Evolutionary conservation across 1,284 basidiomycete species (phyloP).

Genomic region (Pascua sp.): DNA sequence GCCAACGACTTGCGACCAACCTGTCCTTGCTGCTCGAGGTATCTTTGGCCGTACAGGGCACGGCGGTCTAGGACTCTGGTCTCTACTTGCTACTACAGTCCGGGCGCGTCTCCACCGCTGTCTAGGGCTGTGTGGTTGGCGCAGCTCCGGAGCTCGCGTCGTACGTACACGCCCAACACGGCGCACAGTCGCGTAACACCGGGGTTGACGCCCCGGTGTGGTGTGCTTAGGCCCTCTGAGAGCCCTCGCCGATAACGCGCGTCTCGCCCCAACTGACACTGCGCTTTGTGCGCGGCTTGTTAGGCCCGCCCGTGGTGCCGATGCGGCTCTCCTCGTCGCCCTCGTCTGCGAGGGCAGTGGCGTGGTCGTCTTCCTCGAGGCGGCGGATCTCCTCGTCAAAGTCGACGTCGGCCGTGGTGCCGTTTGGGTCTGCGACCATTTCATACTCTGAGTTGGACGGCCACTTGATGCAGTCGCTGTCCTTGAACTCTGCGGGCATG

Average conservation of each 20-base stretch:
- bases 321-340: slow-evolving; percentile 28
- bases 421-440: slow-evolving; percentile 22
- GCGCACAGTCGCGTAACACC: no score
- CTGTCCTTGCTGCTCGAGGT: no score
- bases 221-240: not conserved
- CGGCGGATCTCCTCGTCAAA: slow-evolving; percentile 49
- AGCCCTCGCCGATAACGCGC: slow-evolving; percentile 39
- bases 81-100: no score
- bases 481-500: slow-evolving; percentile 73
- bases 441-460: slow-evolving; percentile 32
- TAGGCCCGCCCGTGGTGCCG: slow-evolving; percentile 1
- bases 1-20: no score
- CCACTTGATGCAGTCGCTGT: slow-evolving; percentile 56
- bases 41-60: no score
- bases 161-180: no score
- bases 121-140: no score
- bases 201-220: no score
- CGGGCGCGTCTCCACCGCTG: no score
- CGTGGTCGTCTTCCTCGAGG: slow-evolving; percentile 31
- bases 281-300: slow-evolving; percentile 24
- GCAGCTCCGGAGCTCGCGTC: no score
- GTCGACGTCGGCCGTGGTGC: slow-evolving; percentile 25
- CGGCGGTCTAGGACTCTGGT: no score
- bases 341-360: slow-evolving; percentile 2
- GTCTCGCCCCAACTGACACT: slow-evolving; percentile 46